These are phyloP conservation scores for Fusarium sp. DNA, from an alignment of 2,329 filamentous ascomycete genomes.

Conservation along the genomic window DNA sequence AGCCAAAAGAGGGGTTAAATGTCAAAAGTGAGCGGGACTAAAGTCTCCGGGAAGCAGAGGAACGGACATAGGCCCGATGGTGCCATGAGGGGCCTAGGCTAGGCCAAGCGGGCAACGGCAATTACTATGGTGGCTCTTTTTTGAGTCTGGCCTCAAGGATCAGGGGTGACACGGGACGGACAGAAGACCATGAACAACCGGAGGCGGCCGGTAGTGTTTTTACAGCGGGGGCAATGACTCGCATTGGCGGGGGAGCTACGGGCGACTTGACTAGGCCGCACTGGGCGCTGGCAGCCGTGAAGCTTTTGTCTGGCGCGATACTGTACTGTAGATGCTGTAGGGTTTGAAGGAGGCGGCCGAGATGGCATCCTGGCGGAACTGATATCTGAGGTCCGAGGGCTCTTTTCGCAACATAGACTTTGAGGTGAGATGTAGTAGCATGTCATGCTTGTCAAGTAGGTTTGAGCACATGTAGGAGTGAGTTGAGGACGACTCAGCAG, in stretches of 20 bases:
- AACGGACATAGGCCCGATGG: slow-evolving; percentile 22
- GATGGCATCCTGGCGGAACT: slow-evolving; percentile 2
- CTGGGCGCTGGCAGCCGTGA: slow-evolving; percentile 28
- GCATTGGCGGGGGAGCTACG: slow-evolving; percentile 46
- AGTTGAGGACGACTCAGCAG: slow-evolving; percentile 1
- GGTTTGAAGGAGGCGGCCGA: background rate
- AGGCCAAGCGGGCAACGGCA: slow-evolving; percentile 1
- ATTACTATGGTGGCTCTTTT: slow-evolving; percentile 4
- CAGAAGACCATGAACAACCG: slow-evolving; percentile 32
- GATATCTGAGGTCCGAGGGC: slow-evolving; percentile 1
- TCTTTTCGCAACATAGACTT: slow-evolving; percentile 3
- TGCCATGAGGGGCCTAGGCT: background rate
- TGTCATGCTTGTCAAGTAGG: slow-evolving; percentile 1
- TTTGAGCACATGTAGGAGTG: slow-evolving; percentile 8
- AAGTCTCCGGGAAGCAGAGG: slow-evolving; percentile 28
- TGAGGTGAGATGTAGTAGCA: background rate
- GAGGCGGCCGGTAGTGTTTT: slow-evolving; percentile 40
- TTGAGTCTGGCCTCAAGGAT: slow-evolving; percentile 24
- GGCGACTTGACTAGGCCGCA: slow-evolving; percentile 33
- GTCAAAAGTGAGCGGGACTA: slow-evolving; percentile 22
- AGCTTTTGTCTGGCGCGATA: slow-evolving; percentile 2
- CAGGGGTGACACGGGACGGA: slow-evolving; percentile 34
- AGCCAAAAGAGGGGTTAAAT: slow-evolving; percentile 37
- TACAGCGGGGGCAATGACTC: slow-evolving; percentile 47
- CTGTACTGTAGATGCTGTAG: slow-evolving; percentile 13